These are phyloP conservation scores for Hyphopichia fennica DNA, from an alignment of 1,139 yeast genomes.

Conservation along the genomic window DNA sequence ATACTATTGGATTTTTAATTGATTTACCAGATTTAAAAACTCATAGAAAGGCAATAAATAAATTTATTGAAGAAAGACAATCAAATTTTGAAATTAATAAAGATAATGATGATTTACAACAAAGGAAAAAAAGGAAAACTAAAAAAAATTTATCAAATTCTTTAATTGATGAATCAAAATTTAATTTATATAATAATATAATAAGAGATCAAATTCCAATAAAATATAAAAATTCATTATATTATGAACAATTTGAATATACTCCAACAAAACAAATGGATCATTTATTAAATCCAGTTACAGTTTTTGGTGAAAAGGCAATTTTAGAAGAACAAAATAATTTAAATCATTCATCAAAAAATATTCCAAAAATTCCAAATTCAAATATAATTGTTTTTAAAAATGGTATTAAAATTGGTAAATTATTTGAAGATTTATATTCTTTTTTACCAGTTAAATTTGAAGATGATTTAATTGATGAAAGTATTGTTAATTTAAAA, in stretches of 20 bases:
- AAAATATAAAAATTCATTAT: constrained; percentile 72
- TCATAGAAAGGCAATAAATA: constrained; percentile 35
- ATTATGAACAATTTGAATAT: constrained; percentile 86
- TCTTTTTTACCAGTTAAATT: constrained; percentile 67
- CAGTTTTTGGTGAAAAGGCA: constrained; percentile 68
- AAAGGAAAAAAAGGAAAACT: constrained; percentile 16
- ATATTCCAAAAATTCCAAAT: constrained; percentile 48
- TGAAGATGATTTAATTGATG: constrained; percentile 24
- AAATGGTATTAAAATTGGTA: constrained; percentile 71
- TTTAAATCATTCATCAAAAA: constrained; percentile 15
- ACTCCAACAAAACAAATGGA: constrained; percentile 75
- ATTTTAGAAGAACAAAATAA: constrained; percentile 29
- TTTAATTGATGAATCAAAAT: constrained; percentile 20
- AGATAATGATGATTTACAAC: constrained; percentile 12
- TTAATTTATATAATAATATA: constrained; percentile 35
- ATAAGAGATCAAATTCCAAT: constrained; percentile 87
- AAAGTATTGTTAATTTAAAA: constrained; percentile 30
- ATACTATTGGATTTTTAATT: constrained; percentile 78
- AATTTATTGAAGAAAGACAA: constrained; percentile 15
- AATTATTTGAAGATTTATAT: constrained; percentile 64
- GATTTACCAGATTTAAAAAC: constrained; percentile 56
- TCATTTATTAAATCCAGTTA: constrained; percentile 70
- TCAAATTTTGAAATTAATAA: constrained; percentile 7
- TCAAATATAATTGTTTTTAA: constrained; percentile 68
- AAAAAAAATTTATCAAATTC: constrained; percentile 7